A percentile compares a stretch with the other conserved stretches of the same genome.
Conservation (phyloP, 495 filamentous ascomycete species). For the Jackrogersella multiformis region DNA sequence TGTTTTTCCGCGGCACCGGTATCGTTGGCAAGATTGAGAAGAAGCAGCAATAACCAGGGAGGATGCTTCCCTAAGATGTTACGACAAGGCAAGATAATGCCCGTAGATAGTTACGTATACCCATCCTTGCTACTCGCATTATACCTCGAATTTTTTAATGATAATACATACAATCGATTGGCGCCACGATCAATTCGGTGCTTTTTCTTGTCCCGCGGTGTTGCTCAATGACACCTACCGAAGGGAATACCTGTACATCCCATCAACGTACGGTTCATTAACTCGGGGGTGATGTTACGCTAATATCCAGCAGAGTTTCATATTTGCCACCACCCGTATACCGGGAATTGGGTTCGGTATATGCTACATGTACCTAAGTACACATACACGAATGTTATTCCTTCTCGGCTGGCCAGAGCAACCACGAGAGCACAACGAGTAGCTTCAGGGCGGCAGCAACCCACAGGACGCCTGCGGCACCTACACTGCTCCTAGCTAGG, state of each 20-base stretch:
- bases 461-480: constrained; percentile 72
- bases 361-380: background rate
- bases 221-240: constrained; percentile 8
- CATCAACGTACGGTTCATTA: constrained; percentile 8
- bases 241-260: constrained; percentile 4
- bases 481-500: constrained; percentile 63
- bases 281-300: constrained; percentile 7
- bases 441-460: constrained; percentile 65
- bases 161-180: background rate
- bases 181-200: constrained; percentile 13
- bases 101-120: constrained; percentile 14
- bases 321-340: background rate
- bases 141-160: background rate
- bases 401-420: constrained; percentile 61
- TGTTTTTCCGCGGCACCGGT: constrained; percentile 55
- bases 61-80: constrained; percentile 1
- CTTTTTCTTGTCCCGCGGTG: constrained; percentile 23
- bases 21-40: constrained; percentile 54
- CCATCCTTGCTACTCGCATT: background rate
- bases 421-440: constrained; percentile 62
- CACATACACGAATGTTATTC: constrained; percentile 10
- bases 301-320: background rate
- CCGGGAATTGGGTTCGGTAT: constrained; percentile 8
- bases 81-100: constrained; percentile 8
- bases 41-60: constrained; percentile 6